Evolutionary conservation across 352 stramenopile species (phyloP).

Genomic region (Globisporangium nunn): DNA sequence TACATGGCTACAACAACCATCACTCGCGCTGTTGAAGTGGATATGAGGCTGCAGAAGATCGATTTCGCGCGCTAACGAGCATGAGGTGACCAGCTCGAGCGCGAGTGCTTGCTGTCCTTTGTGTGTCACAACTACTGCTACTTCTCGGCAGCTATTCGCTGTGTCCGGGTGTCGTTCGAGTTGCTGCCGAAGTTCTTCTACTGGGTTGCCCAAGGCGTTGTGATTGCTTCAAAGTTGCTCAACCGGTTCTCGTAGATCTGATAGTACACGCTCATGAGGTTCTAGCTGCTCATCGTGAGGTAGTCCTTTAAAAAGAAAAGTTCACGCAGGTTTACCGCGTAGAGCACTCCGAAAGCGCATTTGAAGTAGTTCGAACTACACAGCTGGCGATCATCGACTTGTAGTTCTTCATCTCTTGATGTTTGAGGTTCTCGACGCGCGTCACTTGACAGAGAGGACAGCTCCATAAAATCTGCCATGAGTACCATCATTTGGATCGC

Average conservation of each 20-base stretch:
- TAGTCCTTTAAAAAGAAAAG: constrained; percentile 23
- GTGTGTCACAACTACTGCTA: too few relatives aligned
- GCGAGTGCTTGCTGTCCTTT: not conserved
- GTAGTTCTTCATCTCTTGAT: constrained; percentile 16
- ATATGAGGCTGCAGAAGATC: too few relatives aligned
- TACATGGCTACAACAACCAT: not conserved
- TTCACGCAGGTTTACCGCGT: constrained; percentile 8
- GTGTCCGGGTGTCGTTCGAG: too few relatives aligned
- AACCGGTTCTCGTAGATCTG: constrained; percentile 23
- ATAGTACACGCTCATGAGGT: constrained; percentile 27
- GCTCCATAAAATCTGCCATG: constrained; percentile 43
- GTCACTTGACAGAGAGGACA: constrained; percentile 26
- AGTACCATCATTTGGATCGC: constrained; percentile 19
- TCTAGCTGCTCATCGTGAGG: constrained; percentile 17
- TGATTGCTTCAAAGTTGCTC: constrained; percentile 11
- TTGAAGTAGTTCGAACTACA: constrained; percentile 23
- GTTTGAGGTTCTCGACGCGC: constrained; percentile 43
- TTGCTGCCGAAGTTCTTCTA: not conserved
- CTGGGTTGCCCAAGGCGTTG: not conserved
- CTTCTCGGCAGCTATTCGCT: too few relatives aligned
- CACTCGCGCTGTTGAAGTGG: not conserved
- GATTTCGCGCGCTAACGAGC: not conserved
- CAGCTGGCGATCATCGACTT: constrained; percentile 27
- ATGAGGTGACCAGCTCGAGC: not conserved
- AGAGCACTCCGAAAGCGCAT: constrained; percentile 21